phyloP scores from a whole-genome alignment of 257 asterid species.

The Gynochthodes officinalis region DNA sequence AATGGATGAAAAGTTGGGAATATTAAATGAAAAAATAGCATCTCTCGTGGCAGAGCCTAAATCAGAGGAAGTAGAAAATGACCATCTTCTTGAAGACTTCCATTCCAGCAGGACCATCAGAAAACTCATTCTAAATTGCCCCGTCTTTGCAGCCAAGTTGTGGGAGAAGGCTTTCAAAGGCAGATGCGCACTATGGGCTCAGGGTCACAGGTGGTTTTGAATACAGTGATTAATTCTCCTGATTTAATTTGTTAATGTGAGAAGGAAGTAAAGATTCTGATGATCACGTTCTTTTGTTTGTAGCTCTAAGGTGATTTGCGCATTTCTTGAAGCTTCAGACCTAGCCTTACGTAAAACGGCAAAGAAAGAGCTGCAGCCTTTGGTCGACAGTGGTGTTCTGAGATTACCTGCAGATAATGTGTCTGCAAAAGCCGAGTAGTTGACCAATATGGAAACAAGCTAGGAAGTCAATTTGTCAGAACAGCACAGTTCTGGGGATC shows the following conservation, averaged over 20 bases:
- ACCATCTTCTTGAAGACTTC: slow-evolving; percentile 70
- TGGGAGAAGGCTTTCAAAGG: slow-evolving; percentile 82
- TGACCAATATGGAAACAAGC: slow-evolving; percentile 8
- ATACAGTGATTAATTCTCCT: not conserved
- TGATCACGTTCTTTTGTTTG: slow-evolving; percentile 5
- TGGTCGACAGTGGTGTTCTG: slow-evolving; percentile 55
- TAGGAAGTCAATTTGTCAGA: not conserved
- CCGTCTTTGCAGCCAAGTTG: slow-evolving; percentile 61
- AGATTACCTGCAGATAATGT: slow-evolving; percentile 35
- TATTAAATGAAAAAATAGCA: slow-evolving; percentile 57
- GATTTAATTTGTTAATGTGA: not conserved
- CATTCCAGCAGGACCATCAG: slow-evolving; percentile 81
- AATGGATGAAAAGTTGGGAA: slow-evolving; percentile 51
- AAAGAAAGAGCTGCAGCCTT: slow-evolving; percentile 62
- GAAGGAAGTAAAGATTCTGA: not conserved
- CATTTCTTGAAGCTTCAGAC: slow-evolving; percentile 60
- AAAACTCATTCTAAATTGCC: slow-evolving; percentile 72
- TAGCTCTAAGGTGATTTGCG: slow-evolving; percentile 62
- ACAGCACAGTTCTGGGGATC: not conserved
- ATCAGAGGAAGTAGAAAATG: slow-evolving; percentile 44
- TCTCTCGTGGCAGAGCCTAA: slow-evolving; percentile 63
- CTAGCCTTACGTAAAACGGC: slow-evolving; percentile 44
- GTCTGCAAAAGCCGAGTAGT: slow-evolving; percentile 24
- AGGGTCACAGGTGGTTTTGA: slow-evolving; percentile 71
- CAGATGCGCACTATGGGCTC: slow-evolving; percentile 57